Base-by-base conservation (phyloP, 1,284 basidiomycete species). In the Rhodotorula sp. region DNA sequence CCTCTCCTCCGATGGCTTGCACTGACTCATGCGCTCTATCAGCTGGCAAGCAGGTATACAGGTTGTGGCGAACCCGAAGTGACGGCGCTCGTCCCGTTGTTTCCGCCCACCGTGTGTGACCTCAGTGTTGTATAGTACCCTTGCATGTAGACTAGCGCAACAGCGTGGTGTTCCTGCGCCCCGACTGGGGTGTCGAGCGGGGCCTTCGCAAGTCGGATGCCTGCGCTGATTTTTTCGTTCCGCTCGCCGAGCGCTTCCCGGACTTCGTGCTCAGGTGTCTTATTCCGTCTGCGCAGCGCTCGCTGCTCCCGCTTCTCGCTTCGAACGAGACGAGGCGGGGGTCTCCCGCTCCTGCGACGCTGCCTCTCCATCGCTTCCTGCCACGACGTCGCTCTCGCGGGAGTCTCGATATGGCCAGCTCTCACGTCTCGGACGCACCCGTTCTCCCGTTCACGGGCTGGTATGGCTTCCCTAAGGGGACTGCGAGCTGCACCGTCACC, bases 41-140 rank as follows among this genome's bases (percentile, higher is more conserved):
- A 64, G 62, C 39, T 64, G 62, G 62, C 62, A 32, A 55, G 62
- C 51, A 37, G 62, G 62, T 22, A 27, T 54, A 5, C 62, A 64
- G 51, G 51, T 55, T 15, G 53, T 64, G 5, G 62, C 62, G 0
- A 44, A 55, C 17, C 62, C 62, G 41, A 44, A 41, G 41, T 59
- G 13, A 32, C 32, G 37, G n/a, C 27, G 6, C 32, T 19, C 29
- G 29, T 34, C 48, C n/a, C 48, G 4, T 21, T 19, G 21, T 44
- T 17, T 44, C 4, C 44, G 21, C 44, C 10, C n/a, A n/a, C n/a
- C 19, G 10, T 44, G 3, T 44, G 44, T 44, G 21, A 12, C 44
- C 19, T 10, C 15, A 4, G 3, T 44, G 44, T 44, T 29, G n/a
- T n/a, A 27, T 22, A 29, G 12, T 29, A 3, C 13, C 27, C 4